Base-by-base conservation (phyloP, 352 stramenopile genomes). In the Phytophthora pinifolia region DNA sequence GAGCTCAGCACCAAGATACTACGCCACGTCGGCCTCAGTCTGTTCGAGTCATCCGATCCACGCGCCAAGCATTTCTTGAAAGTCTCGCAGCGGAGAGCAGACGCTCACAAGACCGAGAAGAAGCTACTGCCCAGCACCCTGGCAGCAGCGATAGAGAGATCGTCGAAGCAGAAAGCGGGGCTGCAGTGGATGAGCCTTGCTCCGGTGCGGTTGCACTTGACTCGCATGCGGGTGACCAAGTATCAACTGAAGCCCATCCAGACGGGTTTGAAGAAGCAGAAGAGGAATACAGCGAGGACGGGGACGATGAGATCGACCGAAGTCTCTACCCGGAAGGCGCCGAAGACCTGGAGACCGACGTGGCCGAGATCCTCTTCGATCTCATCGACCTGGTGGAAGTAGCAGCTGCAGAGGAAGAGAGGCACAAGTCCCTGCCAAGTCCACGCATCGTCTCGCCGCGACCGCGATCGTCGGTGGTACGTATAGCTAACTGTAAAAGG, bases 281-380 rank as follows among this genome's bases (percentile, higher is more conserved):
- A 43, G 35, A 44, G 10, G 46, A 51, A 6, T 43, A 59, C 20
- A 49, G 39, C 15, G 31, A 52, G 10, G 33, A 31, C 30, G 39
- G 51, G 18, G 56, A 66, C 31, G 22, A 46, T 5, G 14, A n/a
- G 27, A 37, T 15, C 34, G 45, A 30, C 17, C 18, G 20, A 9
- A 31, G 59, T 22, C 2, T 35, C 34, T 22, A 39, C 14, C 14
- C 34, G 4, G 34, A 32, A n/a, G 31, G 22, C 22, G 22, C 35
- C 20, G 37, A 42, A 4, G 53, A 72, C 18, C 45, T 67, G 6
- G 66, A 81, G 47, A 70, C 61, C 7, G 72, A 73, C 42, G 56
- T 81, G 31, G 69, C 70, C n/a, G 66, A 80, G 43, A 46, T 72
- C 18, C 46, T 79, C n/a, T 76, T 82, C 43, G 65, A 79, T 37